Evolutionary conservation across 805 yeast species (phyloP), one percentile per base, ranked within the genome.

Genomic region (Nakazawaea wyomingensis): DNA sequence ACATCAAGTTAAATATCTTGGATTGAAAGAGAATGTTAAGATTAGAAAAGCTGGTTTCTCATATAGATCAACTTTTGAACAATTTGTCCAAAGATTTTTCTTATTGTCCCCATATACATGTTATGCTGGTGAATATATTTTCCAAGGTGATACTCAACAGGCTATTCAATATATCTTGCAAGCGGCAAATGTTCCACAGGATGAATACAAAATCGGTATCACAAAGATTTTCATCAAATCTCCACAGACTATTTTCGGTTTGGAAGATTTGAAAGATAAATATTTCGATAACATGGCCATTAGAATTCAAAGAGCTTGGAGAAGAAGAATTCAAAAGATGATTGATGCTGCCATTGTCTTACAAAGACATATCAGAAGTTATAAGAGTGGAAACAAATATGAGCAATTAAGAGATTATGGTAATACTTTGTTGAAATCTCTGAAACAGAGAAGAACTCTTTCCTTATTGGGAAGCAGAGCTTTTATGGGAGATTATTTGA

Each of bases 271-370:
- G 91, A 78, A 98, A 62, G 99, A 93, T 56, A 85, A 82, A 67
- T 93, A 89, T 60, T 93, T 99, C 98, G 91, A 88, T 57, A 87
- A 86, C 54, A 93, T 93, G 95, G 99, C 99, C 4, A 90, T 96
- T 3, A 79, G 95, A 54, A 91, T 93, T 53, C 99, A 93, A 69
- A 78, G 97, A 51, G 98, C 99, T 3, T 89, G 97, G 86, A 77
- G 99, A 68, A 72, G 86, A 54, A 86, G 83, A 58, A 67, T 81
- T 48, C 81, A 80, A 61, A 74, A 86, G 57, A 82, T 90, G 66
- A 84, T 82, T 44, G 96, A 87, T 54, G 89, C 95, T 19, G 97
- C 96, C 1, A 78, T 76, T 46, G 74, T 72, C 41, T 78, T 88
- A 34, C 97, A 90, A 64, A 74, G 82, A 48, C 80, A 85, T 37